Evolutionary conservation across 2,329 filamentous ascomycete genomes (phyloP), one percentile per base, ranked within the genome.

Genomic region (Talaromyces sp.): DNA sequence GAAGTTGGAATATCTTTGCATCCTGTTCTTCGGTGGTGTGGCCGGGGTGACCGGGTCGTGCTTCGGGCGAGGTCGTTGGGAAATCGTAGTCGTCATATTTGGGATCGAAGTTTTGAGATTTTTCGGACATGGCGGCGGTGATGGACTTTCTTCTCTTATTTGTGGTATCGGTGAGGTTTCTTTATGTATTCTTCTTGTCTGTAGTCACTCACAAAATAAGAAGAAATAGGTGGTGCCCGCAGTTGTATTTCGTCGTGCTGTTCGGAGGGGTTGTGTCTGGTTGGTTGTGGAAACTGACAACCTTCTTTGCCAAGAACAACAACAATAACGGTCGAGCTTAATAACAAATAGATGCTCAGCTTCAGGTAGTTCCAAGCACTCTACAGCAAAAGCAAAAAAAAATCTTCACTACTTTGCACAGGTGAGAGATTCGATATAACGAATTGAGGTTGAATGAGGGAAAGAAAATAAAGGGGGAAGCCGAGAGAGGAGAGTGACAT

Each of bases 1-100:
- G 89, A 76, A 99, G 84, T 84, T 97, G 92, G 75, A 88, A 82
- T 57, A 98, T 90, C 81, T 94, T 89, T 62, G 92, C 93, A 86
- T 97, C 90, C 83, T 98, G 93, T 78, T 91, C 86, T 65, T 87
- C 84, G 63, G 90, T 95, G 73, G 96, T 90, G 79, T 96, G 87
- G 76, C 95, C 95, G 68, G 94, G 89, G 79, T 97, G 93, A 70
- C 95, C 95, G 72, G 83, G 82, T 75, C 89, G 86, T 56, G 85
- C 77, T 71, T 87, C 86, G 63, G 90, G 86, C 56, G 92, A 87
- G 68, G 86, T 89, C 69, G 89, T 92, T 68, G 95, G 95, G 83
- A 87, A 98, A 80, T 97, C 93, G 81, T 95, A 98, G 83, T 96
- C 79, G 82, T 98, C 95, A 84, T 98, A 96, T 82, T 97, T 97